Evolutionary conservation across 106 monocot species (phyloP), one percentile per base, ranked within the genome.

Genomic region (Allium sativum): DNA sequence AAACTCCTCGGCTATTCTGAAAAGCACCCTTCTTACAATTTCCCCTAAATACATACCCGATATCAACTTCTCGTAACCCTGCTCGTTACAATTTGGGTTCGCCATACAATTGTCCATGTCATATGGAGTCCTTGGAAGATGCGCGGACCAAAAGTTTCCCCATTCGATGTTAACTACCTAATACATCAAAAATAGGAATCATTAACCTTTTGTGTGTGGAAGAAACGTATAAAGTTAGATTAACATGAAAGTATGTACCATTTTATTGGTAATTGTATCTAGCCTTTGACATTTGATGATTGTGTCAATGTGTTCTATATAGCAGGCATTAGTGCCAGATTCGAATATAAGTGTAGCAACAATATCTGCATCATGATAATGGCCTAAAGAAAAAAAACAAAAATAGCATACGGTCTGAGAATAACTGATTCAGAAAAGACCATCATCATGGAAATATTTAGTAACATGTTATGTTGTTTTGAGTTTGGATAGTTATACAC

Each of bases 21-120:
- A 66, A 46, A 98, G 75, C 42, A 98, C 96, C 61, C 84, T 82
- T 72, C 96, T 82, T 31, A 66, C 78, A 58, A 98, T 87, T n/a
- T 98, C 96, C 52, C 96, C 96, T 52, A 98, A 65, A 73, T 98
- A 98, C 87, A 91, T 82, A 67, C 87, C 91, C 44, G 96, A 91
- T 48, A 98, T 91, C 96, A 98, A 88, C 77, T 98, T 98, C 53
- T 98, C 96, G 67, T 91, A 98, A 40, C 91, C 96, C 90, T 98
- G 96, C 12, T 91, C 88, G 68, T 76, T 79, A 7, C 63, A 79
- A 62, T 91, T 91, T 18, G 82, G 82, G 62, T 80, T 88, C 13
- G 87, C 91, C 41, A 84, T 87, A 82, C 91, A 90, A n/a, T 91
- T 65, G 44, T 66, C 75, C 46, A 82, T 65, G 63, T 98, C 96